Conservation (phyloP, 352 stramenopile genomes). For the Aphanomyces cochlioides region DNA sequence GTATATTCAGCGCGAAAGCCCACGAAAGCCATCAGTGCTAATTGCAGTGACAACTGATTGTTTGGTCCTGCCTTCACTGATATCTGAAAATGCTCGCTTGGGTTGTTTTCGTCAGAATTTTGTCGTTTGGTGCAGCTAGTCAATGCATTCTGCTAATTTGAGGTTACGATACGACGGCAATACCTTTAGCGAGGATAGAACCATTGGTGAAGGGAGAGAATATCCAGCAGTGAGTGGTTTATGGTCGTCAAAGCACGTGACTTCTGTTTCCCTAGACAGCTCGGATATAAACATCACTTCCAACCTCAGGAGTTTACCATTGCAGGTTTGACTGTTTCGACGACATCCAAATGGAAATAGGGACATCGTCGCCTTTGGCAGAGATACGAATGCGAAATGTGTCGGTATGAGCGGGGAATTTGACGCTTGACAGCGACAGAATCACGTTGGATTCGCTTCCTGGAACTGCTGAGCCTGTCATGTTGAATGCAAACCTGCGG, state of each 20-base stretch:
- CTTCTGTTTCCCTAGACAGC: conserved; percentile 1
- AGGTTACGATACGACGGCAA: background rate
- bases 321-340: too few relatives aligned
- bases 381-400: too few relatives aligned
- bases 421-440: conserved; percentile 3
- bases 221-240: conserved; percentile 12
- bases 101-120: background rate
- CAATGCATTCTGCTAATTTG: background rate
- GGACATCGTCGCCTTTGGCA: too few relatives aligned
- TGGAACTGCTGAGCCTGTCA: background rate
- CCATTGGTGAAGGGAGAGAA: background rate
- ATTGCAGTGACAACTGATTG: background rate
- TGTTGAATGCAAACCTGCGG: background rate
- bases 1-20: conserved; percentile 11
- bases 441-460: background rate
- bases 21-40: background rate
- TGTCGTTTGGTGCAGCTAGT: conserved; percentile 6
- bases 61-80: background rate
- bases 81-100: conserved; percentile 3
- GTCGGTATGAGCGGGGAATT: background rate
- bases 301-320: too few relatives aligned
- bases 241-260: conserved; percentile 19
- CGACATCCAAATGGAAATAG: too few relatives aligned
- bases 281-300: background rate
- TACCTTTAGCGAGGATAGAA: conserved; percentile 8